phyloP scores from a whole-genome alignment of 768 basidiomycete species.

The Kwoniella shandongensis region DNA sequence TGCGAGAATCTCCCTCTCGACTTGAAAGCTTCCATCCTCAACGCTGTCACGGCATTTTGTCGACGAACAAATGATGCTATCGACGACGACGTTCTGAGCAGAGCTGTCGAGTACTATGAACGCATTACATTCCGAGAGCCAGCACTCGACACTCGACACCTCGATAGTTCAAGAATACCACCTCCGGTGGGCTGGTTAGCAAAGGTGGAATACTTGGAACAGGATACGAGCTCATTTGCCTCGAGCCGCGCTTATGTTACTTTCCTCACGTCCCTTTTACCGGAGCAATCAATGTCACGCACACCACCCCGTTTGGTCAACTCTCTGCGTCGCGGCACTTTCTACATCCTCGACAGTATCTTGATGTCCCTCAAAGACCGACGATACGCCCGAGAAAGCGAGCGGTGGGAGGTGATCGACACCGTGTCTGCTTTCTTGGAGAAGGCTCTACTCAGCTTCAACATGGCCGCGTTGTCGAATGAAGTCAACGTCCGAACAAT shows the following conservation, averaged over 20 bases:
- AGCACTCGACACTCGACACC: conserved; percentile 22
- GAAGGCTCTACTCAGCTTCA: conserved; percentile 74
- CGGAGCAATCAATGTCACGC: conserved; percentile 9
- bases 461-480: conserved; percentile 70
- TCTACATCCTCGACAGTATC: conserved; percentile 86
- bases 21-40: conserved; percentile 33
- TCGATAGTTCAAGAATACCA: conserved; percentile 27
- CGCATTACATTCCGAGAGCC: conserved; percentile 40
- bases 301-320: conserved; percentile 59
- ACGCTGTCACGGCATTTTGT: conserved; percentile 44
- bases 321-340: conserved; percentile 77
- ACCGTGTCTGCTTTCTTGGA: conserved; percentile 81
- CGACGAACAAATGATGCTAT: conserved; percentile 29
- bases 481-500: conserved; percentile 45
- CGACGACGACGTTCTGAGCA: conserved; percentile 36
- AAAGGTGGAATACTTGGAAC: conserved; percentile 84
- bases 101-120: conserved; percentile 39
- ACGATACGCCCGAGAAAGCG: conserved; percentile 71
- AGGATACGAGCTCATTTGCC: conserved; percentile 74
- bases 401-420: conserved; percentile 85
- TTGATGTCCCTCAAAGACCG: conserved; percentile 73
- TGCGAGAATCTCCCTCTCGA: conserved; percentile 39
- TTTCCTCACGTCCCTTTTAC: conserved; percentile 73
- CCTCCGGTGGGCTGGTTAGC: conserved; percentile 57
- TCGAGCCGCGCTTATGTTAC: conserved; percentile 84